Evolutionary conservation across 305 asterid species (phyloP), one percentile per base, ranked within the genome.

Genomic region (Fraxinus xanthoxyloides): DNA sequence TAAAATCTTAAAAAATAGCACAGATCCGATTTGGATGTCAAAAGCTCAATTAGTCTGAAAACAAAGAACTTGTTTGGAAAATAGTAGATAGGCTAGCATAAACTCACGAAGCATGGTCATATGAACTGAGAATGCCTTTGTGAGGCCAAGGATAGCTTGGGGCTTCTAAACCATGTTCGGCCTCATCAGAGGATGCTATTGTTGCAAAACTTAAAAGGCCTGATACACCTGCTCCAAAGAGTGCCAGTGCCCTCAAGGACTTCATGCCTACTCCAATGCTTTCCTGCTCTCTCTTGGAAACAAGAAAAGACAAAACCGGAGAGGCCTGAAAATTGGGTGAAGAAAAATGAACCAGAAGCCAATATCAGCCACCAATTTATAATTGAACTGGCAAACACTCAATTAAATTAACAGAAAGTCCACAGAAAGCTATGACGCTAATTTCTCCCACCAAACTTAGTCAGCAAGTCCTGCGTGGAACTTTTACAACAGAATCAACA

Each of bases 91-190:
- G 73, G 80, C 51, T 51, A 36, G 79, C 74, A n/a, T 28, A 84
- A 56, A 91, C 97, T 92, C 87, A 94, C 98, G 97, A 93, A 80
- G 93, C 88, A 85, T 94, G 97, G 88, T 94, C 97, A 83, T 92
- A 94, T 69, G 97, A 92, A 86, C 94, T 92, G 77, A 94, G 93
- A 73, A 92, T 92, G 90, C 98, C 97, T 81, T 88, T 46, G 84
- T 94, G 96, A 75, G 98, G 98, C 98, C 98, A 94, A 38, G 97
- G 98, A 87, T 94, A 92, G 87, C 51, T 85, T 19, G 98, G 85
- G 82, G 78, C 82, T 69, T 87, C 97, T 85, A 94, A 86, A 36
- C 98, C 98, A 86, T 94, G 97, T 81, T 93, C 98, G 35, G 97
- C 98, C 87, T 94, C 97, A 84, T 93, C 97, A 73, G 97, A 92